Base-by-base conservation (phyloP, 2,329 filamentous ascomycete genomes). In the Orbilia brochopaga region DNA sequence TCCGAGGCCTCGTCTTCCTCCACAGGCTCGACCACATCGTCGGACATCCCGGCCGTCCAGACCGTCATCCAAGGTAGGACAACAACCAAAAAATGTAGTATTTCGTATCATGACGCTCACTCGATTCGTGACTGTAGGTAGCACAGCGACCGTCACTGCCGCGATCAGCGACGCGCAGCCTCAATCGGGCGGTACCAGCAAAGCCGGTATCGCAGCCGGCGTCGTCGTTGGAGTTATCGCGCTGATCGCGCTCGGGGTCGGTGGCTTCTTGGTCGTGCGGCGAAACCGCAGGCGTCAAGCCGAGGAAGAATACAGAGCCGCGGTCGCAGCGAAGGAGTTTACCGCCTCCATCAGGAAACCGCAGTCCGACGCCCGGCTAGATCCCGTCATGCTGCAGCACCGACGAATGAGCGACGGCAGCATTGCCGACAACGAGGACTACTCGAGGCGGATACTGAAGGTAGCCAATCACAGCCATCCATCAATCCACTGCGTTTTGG, bases 401-500 rank as follows among this genome's bases (percentile, higher is more conserved):
- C 85, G 91, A 78, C 87, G 92, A 80, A 85, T 93, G 82, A 97
- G 93, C 81, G 91, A 94, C 78, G 93, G 93, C 76, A 97, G 92
- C 80, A 97, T 97, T 80, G 93, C 92, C 58, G 93, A 97, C 80
- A 95, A 97, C 81, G 88, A 96, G 81, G 93, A 97, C 80, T 97
- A 96, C 82, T 97, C 93, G 74, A 87, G 93, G 81, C 90, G 90
- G 81, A 97, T 97, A 80, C 85, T 97, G 78, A 90, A 95, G 87
- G 93, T 96, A 85, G 3, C 32, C 1, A 30, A 17, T 51, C n/a
- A 6, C 24, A 19, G 32, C 15, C 2, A 23, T 46, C 6, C n/a
- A 10, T 13, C 23, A 1, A 17, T 13, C 19, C n/a, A n/a, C n/a
- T n/a, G n/a, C n/a, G n/a, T 35, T 42, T 42, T 42, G 5, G 37